Percentiles rank a stretch among this genome's conserved stretches.
Conservation (phyloP, 2,329 filamentous ascomycete species). For the Clonostachys solani region DNA sequence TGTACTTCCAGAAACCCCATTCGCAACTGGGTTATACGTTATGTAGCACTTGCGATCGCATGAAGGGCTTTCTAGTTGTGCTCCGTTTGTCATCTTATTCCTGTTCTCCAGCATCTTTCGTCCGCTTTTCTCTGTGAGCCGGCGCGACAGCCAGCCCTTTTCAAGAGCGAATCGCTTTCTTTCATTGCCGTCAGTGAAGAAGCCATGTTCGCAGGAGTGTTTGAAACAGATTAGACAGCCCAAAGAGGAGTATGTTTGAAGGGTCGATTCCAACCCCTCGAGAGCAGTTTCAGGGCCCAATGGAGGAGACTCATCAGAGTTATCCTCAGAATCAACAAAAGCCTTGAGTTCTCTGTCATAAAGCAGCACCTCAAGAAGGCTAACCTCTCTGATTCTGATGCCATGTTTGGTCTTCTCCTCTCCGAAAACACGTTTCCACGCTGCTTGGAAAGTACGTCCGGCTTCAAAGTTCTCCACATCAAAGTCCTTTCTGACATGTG, state of each 20-base stretch:
- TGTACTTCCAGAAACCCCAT: conserved; percentile 5
- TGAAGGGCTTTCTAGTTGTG: not conserved
- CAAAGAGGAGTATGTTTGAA: conserved; percentile 51
- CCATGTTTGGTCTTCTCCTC: not conserved
- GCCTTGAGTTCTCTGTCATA: not conserved
- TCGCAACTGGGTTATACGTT: not conserved
- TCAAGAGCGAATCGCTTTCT: conserved; percentile 48
- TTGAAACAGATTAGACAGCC: conserved; percentile 56
- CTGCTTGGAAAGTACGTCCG: not conserved
- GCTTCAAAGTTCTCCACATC: not conserved
- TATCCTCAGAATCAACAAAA: not conserved
- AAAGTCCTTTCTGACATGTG: not conserved
- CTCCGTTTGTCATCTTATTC: not conserved
- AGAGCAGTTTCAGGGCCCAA: not conserved
- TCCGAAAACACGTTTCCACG: conserved; percentile 1
- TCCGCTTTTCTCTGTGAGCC: not conserved
- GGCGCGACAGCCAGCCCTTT: not conserved
- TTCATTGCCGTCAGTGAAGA: conserved; percentile 48
- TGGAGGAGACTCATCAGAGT: too few relatives aligned
- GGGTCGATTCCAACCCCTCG: conserved; percentile 18
- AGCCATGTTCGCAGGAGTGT: conserved; percentile 58
- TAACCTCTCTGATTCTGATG: not conserved
- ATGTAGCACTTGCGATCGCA: not conserved
- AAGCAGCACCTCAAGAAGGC: not conserved
- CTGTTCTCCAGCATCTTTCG: not conserved